phyloP scores from a whole-genome alignment of 2,329 filamentous ascomycete species.

The Cladosporium sp. region DNA sequence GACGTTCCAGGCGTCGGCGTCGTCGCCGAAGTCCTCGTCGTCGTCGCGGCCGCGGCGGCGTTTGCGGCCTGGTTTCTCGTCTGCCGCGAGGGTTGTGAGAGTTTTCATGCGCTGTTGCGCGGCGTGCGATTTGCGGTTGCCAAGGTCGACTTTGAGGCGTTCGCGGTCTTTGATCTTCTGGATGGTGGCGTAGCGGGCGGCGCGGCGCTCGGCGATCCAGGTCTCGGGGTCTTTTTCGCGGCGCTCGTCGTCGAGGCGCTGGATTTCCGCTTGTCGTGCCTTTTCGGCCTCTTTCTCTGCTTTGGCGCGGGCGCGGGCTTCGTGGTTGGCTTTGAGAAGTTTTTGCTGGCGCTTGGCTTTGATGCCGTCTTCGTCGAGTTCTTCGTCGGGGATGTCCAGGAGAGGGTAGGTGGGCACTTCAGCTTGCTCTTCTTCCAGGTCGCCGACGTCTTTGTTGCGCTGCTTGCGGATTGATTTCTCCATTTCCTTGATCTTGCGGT shows the following conservation, averaged over 20 bases:
- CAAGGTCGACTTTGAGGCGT: constrained; percentile 86
- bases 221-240: constrained; percentile 78
- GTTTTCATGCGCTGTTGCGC: constrained; percentile 98
- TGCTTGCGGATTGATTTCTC: constrained; percentile 88
- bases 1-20: constrained; percentile 89
- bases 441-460: constrained; percentile 87
- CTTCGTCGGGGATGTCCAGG: constrained; percentile 82
- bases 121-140: constrained; percentile 93
- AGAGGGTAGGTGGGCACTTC: constrained; percentile 84
- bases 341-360: constrained; percentile 93
- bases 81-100: constrained; percentile 90
- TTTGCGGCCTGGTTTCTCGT: constrained; percentile 72
- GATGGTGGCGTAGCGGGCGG: constrained; percentile 65
- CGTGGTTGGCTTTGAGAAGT: constrained; percentile 90
- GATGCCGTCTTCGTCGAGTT: constrained; percentile 84
- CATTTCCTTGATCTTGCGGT: constrained; percentile 80
- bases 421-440: constrained; percentile 71
- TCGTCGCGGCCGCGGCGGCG: constrained; percentile 83
- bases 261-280: constrained; percentile 75
- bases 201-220: constrained; percentile 81
- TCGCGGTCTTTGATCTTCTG: constrained; percentile 91
- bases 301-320: constrained; percentile 89
- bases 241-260: constrained; percentile 76
- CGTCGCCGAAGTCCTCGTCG: constrained; percentile 97
- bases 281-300: constrained; percentile 93